phyloP scores from a whole-genome alignment of 805 yeast species.

The Gaillardinia entomophila region DNA sequence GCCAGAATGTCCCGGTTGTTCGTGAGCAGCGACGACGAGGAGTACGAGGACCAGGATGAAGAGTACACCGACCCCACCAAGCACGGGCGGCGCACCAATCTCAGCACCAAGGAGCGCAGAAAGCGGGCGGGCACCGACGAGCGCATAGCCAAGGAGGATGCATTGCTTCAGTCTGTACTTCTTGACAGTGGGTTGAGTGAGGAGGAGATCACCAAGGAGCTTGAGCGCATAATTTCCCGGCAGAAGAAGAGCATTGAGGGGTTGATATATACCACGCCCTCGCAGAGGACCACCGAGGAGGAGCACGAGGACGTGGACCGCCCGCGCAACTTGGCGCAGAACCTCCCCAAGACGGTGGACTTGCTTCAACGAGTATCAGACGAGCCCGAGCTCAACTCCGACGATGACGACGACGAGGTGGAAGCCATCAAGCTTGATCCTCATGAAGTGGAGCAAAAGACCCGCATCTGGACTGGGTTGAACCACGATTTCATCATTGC shows the following conservation, averaged over 20 bases:
- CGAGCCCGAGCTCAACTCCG: constrained; percentile 53
- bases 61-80: background rate
- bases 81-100: background rate
- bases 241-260: constrained; percentile 14
- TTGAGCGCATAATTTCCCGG: constrained; percentile 14
- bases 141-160: constrained; percentile 6
- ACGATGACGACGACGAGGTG: constrained; percentile 80
- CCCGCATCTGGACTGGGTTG: constrained; percentile 82
- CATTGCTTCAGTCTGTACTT: constrained; percentile 21
- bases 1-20: too few relatives aligned
- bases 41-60: constrained; percentile 1
- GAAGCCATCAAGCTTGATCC: constrained; percentile 53
- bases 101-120: background rate
- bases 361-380: constrained; percentile 50
- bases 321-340: constrained; percentile 44
- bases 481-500: constrained; percentile 82
- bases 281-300: constrained; percentile 13
- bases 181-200: constrained; percentile 25
- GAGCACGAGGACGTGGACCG: constrained; percentile 15
- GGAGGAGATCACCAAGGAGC: constrained; percentile 16
- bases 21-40: too few relatives aligned
- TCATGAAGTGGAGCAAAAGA: constrained; percentile 70
- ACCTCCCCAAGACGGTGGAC: constrained; percentile 53
- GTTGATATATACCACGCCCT: constrained; percentile 10
- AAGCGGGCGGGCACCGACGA: background rate